phyloP scores from a whole-genome alignment of 257 asterid genomes.

The Salvia rosmarinus region DNA sequence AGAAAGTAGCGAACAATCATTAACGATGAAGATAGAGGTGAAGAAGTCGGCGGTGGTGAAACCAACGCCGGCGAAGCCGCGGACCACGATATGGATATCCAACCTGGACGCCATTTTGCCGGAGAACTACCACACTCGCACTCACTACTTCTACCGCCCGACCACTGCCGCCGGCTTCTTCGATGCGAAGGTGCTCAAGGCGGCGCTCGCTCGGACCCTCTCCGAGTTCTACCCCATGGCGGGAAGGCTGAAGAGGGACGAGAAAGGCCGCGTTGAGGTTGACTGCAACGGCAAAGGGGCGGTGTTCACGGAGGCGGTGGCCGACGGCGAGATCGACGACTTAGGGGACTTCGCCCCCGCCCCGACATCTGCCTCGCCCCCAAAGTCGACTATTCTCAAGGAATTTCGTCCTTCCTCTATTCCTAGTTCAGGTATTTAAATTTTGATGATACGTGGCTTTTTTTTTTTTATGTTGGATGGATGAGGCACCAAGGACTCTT shows the following conservation, averaged over 20 bases:
- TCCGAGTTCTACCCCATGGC: constrained; percentile 13
- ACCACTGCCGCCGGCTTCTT: constrained; percentile 5
- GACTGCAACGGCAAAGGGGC: constrained; percentile 27
- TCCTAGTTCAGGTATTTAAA: neutral
- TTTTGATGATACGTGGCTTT: too few species aligned
- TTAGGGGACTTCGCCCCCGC: neutral
- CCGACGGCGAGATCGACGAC: constrained; percentile 13
- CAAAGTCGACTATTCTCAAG: constrained; percentile 3
- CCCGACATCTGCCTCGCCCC: constrained; percentile 8
- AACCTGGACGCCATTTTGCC: neutral
- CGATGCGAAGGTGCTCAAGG: constrained; percentile 4
- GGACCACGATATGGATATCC: neutral
- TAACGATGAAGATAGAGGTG: constrained; percentile 1
- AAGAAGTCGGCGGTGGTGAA: constrained; percentile 6
- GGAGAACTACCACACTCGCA: neutral
- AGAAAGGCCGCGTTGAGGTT: neutral
- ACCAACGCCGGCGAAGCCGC: neutral
- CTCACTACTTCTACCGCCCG: neutral
- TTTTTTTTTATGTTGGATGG: too few species aligned
- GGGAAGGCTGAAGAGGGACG: constrained; percentile 20
- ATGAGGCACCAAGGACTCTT: too few species aligned
- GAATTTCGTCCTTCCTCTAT: constrained; percentile 2
- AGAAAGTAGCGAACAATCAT: neutral
- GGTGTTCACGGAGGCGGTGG: constrained; percentile 13
- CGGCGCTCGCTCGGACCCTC: constrained; percentile 15